Evolutionary conservation across 106 monocot species (phyloP), one percentile per base, ranked within the genome.

Genomic region (Gastrodia elata): DNA sequence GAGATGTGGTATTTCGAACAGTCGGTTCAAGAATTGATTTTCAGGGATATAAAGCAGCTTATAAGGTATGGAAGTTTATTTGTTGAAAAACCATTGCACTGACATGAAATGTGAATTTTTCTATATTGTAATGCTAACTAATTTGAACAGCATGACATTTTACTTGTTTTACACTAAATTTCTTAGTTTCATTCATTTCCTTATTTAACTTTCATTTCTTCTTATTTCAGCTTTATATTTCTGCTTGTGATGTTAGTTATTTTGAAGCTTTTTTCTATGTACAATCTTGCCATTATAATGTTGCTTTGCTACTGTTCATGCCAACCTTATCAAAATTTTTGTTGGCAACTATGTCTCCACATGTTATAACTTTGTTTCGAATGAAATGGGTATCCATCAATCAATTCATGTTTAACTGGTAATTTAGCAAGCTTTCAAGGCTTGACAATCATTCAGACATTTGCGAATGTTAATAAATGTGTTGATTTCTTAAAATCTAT

Each of bases 1-100:
- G 82, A 57, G 84, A 85, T 68, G 77, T 93, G 43, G 22, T 88
- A 76, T 74, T 93, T 43, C 90, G 83, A 26, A 84, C 92, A 70
- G 74, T 71, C 6, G 79, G 74, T 38, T 97, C 92, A 48, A 81
- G 38, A 78, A 52, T 85, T 68, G 72, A 43, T 36, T 97, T 90
- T 78, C 78, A 68, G 61, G 97, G 97, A 82, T 97, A 78, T 73
- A 83, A 79, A 65, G 84, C 84, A 77, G 92, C 85, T 65, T 93
- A 88, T 76, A 81, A 90, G 88, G 97, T 97, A 9, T 67, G 73
- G 39, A 40, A 13, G 30, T 32, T 61, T 32, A 32, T 61, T 30
- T 61, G 57, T 26, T 25, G 24, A 58, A 26, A 58, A 58, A 55
- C 8, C 10, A 18, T 4, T 8, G 27, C 25, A 1, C 25, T 26